Percentiles rank a stretch among this genome's conserved stretches.
Conservation (phyloP, 345 rosid genomes). For the Turnera subulata region DNA sequence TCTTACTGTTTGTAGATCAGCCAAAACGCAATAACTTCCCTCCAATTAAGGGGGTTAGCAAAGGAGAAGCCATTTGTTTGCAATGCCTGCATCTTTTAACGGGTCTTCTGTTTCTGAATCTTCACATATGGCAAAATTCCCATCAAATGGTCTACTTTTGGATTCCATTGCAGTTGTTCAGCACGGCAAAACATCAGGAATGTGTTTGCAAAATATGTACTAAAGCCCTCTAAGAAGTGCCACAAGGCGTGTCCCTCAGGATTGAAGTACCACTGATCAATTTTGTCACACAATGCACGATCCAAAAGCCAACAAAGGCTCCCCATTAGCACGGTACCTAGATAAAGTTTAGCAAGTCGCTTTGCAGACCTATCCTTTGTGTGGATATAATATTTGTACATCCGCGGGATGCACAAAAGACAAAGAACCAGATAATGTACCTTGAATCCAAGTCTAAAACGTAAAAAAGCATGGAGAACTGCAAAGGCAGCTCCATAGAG, state of each 20-base stretch:
- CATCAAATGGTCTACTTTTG: conserved; percentile 48
- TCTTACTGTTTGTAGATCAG: conserved; percentile 10
- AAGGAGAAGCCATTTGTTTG: background rate
- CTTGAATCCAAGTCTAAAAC: conserved; percentile 81
- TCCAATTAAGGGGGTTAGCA: background rate
- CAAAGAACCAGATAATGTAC: conserved; percentile 70
- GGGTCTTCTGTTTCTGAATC: conserved; percentile 64
- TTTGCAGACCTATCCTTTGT: conserved; percentile 63
- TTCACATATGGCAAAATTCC: conserved; percentile 77
- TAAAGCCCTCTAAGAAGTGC: conserved; percentile 88
- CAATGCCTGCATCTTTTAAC: conserved; percentile 4
- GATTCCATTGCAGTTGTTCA: conserved; percentile 72
- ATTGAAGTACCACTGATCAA: conserved; percentile 62
- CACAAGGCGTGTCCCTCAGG: conserved; percentile 95
- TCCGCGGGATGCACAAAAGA: conserved; percentile 84
- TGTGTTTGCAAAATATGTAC: conserved; percentile 83
- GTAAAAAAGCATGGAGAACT: conserved; percentile 52
- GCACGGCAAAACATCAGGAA: conserved; percentile 98
- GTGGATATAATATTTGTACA: conserved; percentile 94
- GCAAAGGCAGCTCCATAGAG: conserved; percentile 85
- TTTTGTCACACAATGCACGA: conserved; percentile 50
- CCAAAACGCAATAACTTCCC: conserved; percentile 9
- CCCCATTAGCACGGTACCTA: conserved; percentile 55
- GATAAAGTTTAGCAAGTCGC: conserved; percentile 63
- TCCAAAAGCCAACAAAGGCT: conserved; percentile 72